Evolutionary conservation across 2,329 filamentous ascomycete genomes (phyloP), one percentile per base, ranked within the genome.

Genomic region (Boeremia exigua): DNA sequence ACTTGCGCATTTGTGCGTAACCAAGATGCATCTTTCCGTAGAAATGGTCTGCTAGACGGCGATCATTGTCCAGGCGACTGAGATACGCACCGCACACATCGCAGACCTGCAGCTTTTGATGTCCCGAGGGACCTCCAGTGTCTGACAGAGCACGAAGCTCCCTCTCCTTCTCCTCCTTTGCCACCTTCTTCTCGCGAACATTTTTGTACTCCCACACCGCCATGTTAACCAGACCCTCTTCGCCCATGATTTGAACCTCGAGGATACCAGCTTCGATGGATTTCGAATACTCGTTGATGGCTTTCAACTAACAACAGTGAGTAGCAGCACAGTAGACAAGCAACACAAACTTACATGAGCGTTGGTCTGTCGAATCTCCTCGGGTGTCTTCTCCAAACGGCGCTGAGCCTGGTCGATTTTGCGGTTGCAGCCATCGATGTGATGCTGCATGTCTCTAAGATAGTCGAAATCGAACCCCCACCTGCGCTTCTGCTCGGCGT

Each of bases 21-120:
- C 95, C 95, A 54, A 99, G 80, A 73, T 99, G 95, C 95, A 99
- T 99, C 82, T 99, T 99, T 19, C 95, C 95, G 77, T 97, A 98
- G 74, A 99, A 99, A 76, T 99, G 95, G 74, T 99, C 95, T 17
- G 95, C 95, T 71, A 99, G 77, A 28, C 95, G 85, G 32, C 95
- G 86, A 75, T 99, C 95, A 72, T 99, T 99, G 74, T 99, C 95
- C 29, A 99, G 84, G 19, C 95, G 82, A 60, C 88, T 92, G 33
- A 99, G 84, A 75, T 98, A 99, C 6, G 95, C 95, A 60, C 95
- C 95, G 76, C 95, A 99, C 1, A 98, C 95, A 77, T 99, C 95
- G 82, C 95, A 99, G 42, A 99, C 95, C 75, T 99, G 95, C 36
- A 99, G 82, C 76, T 99, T 99, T 80, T 99, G 95, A 77, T 99